Base-by-base conservation (phyloP, 2,329 filamentous ascomycete species). In the Penicillium hordei region DNA sequence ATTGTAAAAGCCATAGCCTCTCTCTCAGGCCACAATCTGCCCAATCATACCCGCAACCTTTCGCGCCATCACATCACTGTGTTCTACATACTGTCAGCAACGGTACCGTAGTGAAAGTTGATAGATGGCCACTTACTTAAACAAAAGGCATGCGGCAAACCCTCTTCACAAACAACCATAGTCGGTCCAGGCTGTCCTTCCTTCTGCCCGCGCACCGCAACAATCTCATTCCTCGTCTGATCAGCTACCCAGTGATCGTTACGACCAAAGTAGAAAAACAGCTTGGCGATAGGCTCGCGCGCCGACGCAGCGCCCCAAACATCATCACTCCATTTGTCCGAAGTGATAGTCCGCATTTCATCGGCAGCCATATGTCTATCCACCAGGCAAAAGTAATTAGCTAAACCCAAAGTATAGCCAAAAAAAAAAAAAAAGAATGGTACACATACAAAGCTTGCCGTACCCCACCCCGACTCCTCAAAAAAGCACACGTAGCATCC, bases 231-330 rank as follows among this genome's bases (percentile, higher is more conserved):
- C 36, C 84, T 75, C 31, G 83, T 86, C 64, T 76, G 73, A 60
- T 84, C 78, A 1, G 83, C 83, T 27, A 87, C 82, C 85, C 85
- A 87, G 65, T 86, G 83, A 66, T 88, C 85, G 48, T 81, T 73
- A 36, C 80, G 73, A 1, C 82, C 84, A 69, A 86, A 88, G 62
- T 85, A 81, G 65, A 88, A 85, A 51, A 80, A 79, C 42, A 87
- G 60, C 50, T 78, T 79, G 3, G 79, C 73, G 2, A 77, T 69
- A 8, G 75, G 67, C 45, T 75, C 67, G 1, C 61, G 50, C 0
- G 59, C 63, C 25, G 56, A 54, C 1, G 74, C 71, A 21, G 78
- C 76, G 1, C 83, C 84, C 85, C 85, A 88, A 40, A 87, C 74
- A 57, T 85, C 82, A 55, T 81, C 79, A 21, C 78, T 78, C 83